Conservation (phyloP, 495 filamentous ascomycete genomes). For the Penicillium paradoxum region DNA sequence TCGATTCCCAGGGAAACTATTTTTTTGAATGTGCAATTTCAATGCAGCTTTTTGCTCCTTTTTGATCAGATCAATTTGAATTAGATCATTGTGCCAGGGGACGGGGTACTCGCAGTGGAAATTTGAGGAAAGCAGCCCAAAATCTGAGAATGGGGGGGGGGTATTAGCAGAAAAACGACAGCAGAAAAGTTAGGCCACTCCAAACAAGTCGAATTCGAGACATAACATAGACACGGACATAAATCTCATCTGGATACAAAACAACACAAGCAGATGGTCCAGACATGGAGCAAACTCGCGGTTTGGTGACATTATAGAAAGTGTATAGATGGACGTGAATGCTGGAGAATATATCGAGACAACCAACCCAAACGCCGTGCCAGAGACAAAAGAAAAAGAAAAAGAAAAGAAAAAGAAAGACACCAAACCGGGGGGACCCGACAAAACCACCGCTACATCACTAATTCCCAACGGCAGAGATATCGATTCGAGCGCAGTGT, state of each 20-base stretch:
- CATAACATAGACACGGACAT: constrained; percentile 2
- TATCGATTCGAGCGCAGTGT: background rate
- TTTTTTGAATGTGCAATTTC: background rate
- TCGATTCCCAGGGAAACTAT: constrained; percentile 21
- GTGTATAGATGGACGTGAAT: background rate
- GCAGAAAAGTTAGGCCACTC: background rate
- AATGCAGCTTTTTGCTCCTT: background rate
- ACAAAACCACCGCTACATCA: background rate
- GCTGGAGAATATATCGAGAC: background rate
- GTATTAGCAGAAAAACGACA: background rate
- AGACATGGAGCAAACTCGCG: background rate
- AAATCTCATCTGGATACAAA: constrained; percentile 3
- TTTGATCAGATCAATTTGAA: background rate
- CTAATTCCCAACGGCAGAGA: background rate
- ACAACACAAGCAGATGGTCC: background rate
- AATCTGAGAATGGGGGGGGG: background rate
- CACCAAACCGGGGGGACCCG: background rate
- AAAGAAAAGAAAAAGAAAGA: background rate
- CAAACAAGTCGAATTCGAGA: constrained; percentile 1
- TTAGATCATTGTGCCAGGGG: background rate
- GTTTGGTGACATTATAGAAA: background rate
- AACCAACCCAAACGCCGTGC: background rate
- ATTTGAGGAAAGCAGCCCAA: background rate
- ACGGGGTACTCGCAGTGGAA: background rate
- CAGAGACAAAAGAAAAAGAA: background rate